Evolutionary conservation across 768 basidiomycete species (phyloP), one percentile per base, ranked within the genome.

Genomic region (Punctularia strigosozonata): DNA sequence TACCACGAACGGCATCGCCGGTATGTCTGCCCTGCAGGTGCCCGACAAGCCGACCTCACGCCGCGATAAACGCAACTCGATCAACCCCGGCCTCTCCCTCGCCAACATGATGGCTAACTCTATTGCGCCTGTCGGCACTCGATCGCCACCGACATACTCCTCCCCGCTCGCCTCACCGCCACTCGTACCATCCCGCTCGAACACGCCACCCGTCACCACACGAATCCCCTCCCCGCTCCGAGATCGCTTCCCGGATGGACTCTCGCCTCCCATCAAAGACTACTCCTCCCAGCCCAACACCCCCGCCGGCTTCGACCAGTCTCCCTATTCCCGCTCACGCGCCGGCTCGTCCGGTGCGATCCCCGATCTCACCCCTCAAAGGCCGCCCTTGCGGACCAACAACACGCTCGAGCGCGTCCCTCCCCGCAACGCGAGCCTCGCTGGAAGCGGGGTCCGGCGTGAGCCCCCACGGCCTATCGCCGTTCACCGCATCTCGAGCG

Each of bases 51-150:
- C 44, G 5, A 59, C 59, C 0, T 55, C 56, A 4, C 62, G 68
- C 25, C 57, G 62, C 0, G 70, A 68, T 19, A 68, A 63, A 32
- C 59, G 75, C 10, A 58, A 67, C 17, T 76, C 75, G 4, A 75
- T 77, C 43, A 76, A 73, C 40, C 76, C 77, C 1, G 64, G 53
- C 4, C 52, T 68, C 31, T 50, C 62, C 5, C 57, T 72, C 43
- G 62, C 23, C 21, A 19, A 31, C 15, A 26, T 24, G n/a, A 38
- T n/a, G 13, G n/a, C 5, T 5, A 38, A 8, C 43, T 56, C 63
- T 42, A 59, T 50, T 32, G 35, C 50, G 7, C 41, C 40, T 35
- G 46, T 49, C 30, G 38, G 45, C 19, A 45, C 48, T 32, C 36
- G 50, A 18, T 41, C 51, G 17, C 50, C 56, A 14, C 47, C 60